Conservation (phyloP, 257 asterid genomes). For the Solanum bulbocastanum region DNA sequence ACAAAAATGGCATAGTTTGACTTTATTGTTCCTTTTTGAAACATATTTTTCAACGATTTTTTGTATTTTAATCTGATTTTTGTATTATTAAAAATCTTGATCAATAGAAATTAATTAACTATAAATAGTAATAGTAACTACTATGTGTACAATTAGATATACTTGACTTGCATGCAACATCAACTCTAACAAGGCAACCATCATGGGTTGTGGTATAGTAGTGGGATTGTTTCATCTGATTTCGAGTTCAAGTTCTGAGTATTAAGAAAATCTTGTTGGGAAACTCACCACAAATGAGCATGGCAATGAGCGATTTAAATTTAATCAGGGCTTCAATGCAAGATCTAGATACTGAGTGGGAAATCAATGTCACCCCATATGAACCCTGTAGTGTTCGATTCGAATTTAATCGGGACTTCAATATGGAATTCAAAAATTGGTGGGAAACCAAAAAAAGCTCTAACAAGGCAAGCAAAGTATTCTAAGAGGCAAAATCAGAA, state of each 20-base stretch:
- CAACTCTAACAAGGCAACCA: background rate
- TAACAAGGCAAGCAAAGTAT: background rate
- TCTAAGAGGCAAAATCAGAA: too few species aligned
- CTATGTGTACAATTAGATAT: background rate
- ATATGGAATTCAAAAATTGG: fast-evolving
- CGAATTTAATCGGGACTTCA: background rate
- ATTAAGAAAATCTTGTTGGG: too few species aligned
- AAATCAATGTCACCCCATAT: too few species aligned
- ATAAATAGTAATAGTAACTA: background rate
- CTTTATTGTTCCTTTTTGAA: background rate
- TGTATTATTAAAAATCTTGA: background rate
- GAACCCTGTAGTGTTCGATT: background rate
- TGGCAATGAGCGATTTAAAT: too few species aligned
- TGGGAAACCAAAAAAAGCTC: background rate
- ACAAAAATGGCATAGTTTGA: background rate
- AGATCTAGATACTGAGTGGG: fast-evolving
- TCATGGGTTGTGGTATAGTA: fast-evolving
- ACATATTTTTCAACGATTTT: background rate
- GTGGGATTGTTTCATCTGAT: background rate
- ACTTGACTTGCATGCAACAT: background rate
- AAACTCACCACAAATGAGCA: too few species aligned
- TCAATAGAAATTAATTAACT: background rate
- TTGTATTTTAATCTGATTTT: background rate
- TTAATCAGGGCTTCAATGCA: fast-evolving
- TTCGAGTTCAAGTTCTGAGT: too few species aligned